Base-by-base conservation (phyloP, 352 stramenopile genomes). In the Paralagenidium karlingii region DNA sequence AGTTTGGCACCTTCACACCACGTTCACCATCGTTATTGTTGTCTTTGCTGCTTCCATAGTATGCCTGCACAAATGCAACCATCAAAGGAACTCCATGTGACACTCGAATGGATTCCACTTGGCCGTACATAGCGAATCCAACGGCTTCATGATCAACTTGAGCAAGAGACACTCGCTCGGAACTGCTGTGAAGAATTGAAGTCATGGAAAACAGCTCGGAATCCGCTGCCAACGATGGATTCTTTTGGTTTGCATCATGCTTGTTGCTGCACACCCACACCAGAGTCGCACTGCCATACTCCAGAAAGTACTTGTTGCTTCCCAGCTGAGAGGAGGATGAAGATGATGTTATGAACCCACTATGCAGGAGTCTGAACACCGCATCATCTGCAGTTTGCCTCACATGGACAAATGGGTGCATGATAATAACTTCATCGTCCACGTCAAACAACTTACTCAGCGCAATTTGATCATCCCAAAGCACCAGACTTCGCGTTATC, bases 391-490 rank as follows among this genome's bases (percentile, higher is more conserved):
- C 24, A 0, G 49, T 36, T 7, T 51, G 52, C 21, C 59, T 68
- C 8, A 79, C 47, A 42, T 81, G 66, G 2, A 83, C 53, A 25
- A 78, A 83, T 12, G 69, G 69, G 34, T 83, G 57, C 16, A 78
- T 63, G 11, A 83, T 30, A n/a, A 51, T 56, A 8, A 83, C 46
- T n/a, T 52, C 63, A 27, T 81, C 69, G 0, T 60, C 67, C 20
- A 83, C 53, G 28, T 58, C 52, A 43, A 81, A 81, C 3, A 83
- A 38, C 0, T 57, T 61, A 52, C 69, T 83, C 8, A 83, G 57
- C 15, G 57, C 57, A 15, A 80, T 67, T 54, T 83, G 69, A 10
- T 83, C 69, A 24, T 81, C 69, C 69, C 69, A 83, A 3, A 83
- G 40, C 18, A 83, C 58, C 30, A 80, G 60, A 38, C 77, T 45